Conservation (phyloP, 106 monocot species). For the Dioscorea dumetorum region DNA sequence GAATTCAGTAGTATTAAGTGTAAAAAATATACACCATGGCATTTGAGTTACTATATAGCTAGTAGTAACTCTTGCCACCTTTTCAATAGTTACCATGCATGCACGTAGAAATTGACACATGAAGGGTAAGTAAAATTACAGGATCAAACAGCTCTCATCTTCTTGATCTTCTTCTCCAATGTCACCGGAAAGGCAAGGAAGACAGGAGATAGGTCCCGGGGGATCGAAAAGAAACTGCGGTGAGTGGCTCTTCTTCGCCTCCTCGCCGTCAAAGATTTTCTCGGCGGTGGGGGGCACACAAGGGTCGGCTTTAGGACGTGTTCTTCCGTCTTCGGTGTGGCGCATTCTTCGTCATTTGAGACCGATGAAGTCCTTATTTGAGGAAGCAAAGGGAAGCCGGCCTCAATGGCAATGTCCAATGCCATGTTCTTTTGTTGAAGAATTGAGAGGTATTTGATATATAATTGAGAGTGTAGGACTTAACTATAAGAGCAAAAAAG, state of each 20-base stretch:
- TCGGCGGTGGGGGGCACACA: slow-evolving; percentile 35
- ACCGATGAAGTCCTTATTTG: background rate
- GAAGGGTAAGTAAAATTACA: slow-evolving; percentile 1
- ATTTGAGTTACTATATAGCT: too few relatives aligned
- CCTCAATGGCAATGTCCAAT: background rate
- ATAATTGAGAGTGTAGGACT: background rate
- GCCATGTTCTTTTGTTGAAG: background rate
- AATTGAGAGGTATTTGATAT: too few relatives aligned
- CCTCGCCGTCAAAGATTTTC: slow-evolving; percentile 20
- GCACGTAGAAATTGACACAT: background rate
- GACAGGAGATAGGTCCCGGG: slow-evolving; percentile 27
- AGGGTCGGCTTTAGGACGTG: slow-evolving; percentile 14
- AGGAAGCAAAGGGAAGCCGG: background rate
- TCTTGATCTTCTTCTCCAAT: slow-evolving; percentile 51
- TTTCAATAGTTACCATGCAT: background rate
- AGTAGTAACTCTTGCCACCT: too few relatives aligned
- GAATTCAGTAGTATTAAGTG: too few relatives aligned
- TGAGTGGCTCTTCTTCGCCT: slow-evolving; percentile 1
- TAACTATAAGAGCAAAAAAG: background rate
- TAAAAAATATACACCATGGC: too few relatives aligned
- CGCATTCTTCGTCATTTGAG: slow-evolving; percentile 9
- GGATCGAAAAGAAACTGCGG: slow-evolving; percentile 15
- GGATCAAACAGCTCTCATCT: slow-evolving; percentile 26
- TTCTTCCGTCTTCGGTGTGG: slow-evolving; percentile 32
- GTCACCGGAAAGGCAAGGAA: slow-evolving; percentile 17